These are phyloP conservation scores for Paxillus ammoniavirescens DNA, from an alignment of 768 basidiomycete species.

Conservation along the genomic window DNA sequence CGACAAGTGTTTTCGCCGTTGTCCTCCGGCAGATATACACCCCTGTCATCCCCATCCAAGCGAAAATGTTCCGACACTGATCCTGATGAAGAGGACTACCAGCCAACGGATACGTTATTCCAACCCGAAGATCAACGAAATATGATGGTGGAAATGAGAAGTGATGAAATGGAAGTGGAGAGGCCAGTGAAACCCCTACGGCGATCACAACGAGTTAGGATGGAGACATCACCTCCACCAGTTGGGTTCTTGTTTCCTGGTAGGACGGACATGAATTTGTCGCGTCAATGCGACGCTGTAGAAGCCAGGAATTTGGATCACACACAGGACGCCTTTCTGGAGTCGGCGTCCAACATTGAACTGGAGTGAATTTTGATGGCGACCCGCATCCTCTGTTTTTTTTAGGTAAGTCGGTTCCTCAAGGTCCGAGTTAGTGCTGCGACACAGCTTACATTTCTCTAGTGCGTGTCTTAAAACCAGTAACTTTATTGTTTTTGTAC, in stretches of 20 bases:
- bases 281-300: constrained; percentile 20
- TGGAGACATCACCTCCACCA: constrained; percentile 24
- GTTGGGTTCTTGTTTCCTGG: constrained; percentile 22
- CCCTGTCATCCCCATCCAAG: constrained; percentile 35
- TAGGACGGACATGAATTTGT: constrained; percentile 33
- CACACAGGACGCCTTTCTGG: constrained; percentile 16
- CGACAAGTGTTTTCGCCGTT: constrained; percentile 43
- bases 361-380: constrained; percentile 19
- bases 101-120: constrained; percentile 13
- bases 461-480: constrained; percentile 16
- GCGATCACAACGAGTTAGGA: constrained; percentile 30
- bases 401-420: constrained; percentile 26
- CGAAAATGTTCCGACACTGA: constrained; percentile 30
- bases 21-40: constrained; percentile 32
- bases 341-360: constrained; percentile 24
- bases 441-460: constrained; percentile 20
- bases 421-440: not conserved
- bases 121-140: constrained; percentile 23
- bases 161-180: constrained; percentile 30
- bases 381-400: constrained; percentile 4
- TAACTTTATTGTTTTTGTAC: constrained; percentile 17
- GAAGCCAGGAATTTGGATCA: constrained; percentile 17
- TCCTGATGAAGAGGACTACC: constrained; percentile 19
- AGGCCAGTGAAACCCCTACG: constrained; percentile 38
- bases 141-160: constrained; percentile 22